phyloP scores from a whole-genome alignment of 495 filamentous ascomycete species.

The Penicillium soppii region DNA sequence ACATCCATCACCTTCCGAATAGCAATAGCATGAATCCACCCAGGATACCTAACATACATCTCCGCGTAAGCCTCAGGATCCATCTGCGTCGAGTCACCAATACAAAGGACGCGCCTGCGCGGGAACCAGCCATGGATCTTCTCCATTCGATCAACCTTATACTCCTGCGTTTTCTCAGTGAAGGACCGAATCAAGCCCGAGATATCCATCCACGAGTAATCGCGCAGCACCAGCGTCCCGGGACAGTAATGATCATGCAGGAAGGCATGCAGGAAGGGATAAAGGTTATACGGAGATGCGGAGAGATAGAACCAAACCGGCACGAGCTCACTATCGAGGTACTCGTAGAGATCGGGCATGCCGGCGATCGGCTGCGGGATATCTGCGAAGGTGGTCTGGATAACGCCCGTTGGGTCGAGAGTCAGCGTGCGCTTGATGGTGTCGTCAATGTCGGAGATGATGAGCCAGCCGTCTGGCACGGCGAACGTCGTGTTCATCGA shows the following conservation, averaged over 20 bases:
- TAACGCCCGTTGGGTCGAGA: constrained; percentile 70
- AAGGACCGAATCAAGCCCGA: constrained; percentile 73
- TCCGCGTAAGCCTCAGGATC: constrained; percentile 90
- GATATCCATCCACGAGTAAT: constrained; percentile 85
- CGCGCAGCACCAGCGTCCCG: constrained; percentile 80
- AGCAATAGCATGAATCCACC: constrained; percentile 76
- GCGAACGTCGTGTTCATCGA: constrained; percentile 69
- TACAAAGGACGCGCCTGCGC: constrained; percentile 70
- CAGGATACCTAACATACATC: constrained; percentile 60
- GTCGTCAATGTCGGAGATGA: constrained; percentile 94
- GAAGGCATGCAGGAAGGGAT: constrained; percentile 77
- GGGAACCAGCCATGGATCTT: constrained; percentile 78
- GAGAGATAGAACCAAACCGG: constrained; percentile 92
- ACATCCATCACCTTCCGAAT: constrained; percentile 84
- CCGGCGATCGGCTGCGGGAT: constrained; percentile 66
- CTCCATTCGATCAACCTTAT: constrained; percentile 79
- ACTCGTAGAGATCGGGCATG: constrained; percentile 81
- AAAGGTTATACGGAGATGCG: constrained; percentile 92
- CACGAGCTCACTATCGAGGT: constrained; percentile 55
- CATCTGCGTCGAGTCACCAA: constrained; percentile 88
- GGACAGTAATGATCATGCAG: constrained; percentile 65
- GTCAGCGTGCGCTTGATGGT: constrained; percentile 93
- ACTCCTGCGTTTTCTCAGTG: constrained; percentile 78
- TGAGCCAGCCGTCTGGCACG: constrained; percentile 76
- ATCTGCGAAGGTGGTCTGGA: constrained; percentile 80